Base-by-base conservation (phyloP, 2,329 filamentous ascomycete genomes). In the Fusarium luffae region DNA sequence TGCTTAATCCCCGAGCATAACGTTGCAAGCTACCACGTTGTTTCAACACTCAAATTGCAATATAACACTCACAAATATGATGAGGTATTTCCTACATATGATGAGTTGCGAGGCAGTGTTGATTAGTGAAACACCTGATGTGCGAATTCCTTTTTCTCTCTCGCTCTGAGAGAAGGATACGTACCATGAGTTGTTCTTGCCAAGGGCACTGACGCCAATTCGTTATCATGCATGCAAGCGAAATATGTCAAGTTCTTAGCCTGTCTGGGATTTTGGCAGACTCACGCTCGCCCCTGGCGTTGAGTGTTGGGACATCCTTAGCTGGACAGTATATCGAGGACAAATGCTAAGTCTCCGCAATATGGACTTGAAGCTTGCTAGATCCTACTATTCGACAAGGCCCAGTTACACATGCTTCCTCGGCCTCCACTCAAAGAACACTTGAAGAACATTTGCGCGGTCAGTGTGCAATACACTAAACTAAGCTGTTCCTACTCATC, bases 31-130 rank as follows among this genome's bases (percentile, higher is more conserved):
- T 19, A 37, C 54, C 30, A 19, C 44, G 27, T 28, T 19, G 37
- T 21, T 41, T 27, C 34, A 52, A 60, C 42, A 43, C 51, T 30
- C 25, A 23, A 47, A 42, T 23, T 52, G 27, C 44, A n/a, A 58
- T 43, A n/a, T 37, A 23, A 51, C 12, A 21, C 30, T 44, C 27
- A 70, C 25, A 46, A 52, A n/a, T 28, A 57, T 23, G 34, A 40
- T 57, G 61, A 43, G 34, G 18, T 43, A 25, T 58, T 27, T n/a
- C 19, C 52, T 54, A 43, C 44, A 52, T 65, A 42, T 41, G 56
- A 40, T 57, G 59, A 63, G 59, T 40, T 40, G 37, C 23, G 50
- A 63, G 60, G 59, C 61, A 44, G 61, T 63, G 61, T 63, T 58
- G 18, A 16, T 57, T 52, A 51, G 52, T 56, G 66, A 56, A 62